Conservation (phyloP, 2,329 filamentous ascomycete species). For the Diplodia seriata region DNA sequence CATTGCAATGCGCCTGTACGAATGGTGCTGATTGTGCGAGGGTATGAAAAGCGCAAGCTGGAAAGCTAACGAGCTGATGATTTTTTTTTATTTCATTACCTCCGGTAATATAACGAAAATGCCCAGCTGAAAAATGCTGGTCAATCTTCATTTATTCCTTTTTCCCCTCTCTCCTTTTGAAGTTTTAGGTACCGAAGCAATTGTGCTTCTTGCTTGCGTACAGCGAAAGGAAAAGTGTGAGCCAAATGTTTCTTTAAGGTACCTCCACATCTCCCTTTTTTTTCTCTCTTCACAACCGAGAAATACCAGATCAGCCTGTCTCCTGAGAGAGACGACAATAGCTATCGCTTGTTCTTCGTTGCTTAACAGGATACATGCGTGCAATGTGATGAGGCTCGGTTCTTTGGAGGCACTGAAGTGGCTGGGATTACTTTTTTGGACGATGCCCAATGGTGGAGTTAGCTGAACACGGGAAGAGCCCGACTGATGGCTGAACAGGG, state of each 20-base stretch:
- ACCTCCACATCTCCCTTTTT: background rate
- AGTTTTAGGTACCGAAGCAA: background rate
- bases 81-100: background rate
- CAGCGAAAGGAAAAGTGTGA: conserved; percentile 14
- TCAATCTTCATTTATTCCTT: background rate
- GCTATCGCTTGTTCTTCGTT: background rate
- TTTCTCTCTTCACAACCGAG: background rate
- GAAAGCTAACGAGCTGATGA: conserved; percentile 15
- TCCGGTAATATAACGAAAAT: conserved; percentile 11
- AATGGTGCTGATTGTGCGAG: background rate
- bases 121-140: background rate
- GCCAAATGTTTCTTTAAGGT: conserved; percentile 3
- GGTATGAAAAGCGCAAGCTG: conserved; percentile 3
- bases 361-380: background rate
- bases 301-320: conserved; percentile 1
- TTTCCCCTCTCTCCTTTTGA: background rate
- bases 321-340: conserved; percentile 2
- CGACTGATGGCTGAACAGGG: background rate
- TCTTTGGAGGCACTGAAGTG: background rate
- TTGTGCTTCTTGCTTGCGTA: conserved; percentile 13
- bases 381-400: background rate
- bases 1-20: background rate
- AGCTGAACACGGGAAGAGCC: background rate
- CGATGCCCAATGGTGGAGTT: background rate
- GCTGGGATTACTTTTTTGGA: background rate